Evolutionary conservation across 345 rosid species (phyloP).

Genomic region (Boechera divaricarpa): DNA sequence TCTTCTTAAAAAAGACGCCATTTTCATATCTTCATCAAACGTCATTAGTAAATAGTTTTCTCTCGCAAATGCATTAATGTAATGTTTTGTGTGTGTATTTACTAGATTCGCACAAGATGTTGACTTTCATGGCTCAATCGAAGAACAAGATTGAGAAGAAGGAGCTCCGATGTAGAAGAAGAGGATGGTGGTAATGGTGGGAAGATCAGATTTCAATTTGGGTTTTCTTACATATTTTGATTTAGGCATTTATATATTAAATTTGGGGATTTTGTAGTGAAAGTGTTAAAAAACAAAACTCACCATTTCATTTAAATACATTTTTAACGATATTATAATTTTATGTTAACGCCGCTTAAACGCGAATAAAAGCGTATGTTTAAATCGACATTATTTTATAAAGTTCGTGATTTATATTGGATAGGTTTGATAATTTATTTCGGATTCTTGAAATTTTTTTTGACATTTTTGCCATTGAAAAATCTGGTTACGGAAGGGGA

Average conservation of each 20-base stretch:
- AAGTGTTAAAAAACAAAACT: no score
- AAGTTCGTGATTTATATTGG: no score
- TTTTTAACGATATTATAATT: no score
- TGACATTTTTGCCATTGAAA: not conserved
- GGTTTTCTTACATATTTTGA: no score
- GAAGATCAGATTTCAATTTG: slow-evolving; percentile 65
- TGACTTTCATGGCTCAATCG: slow-evolving; percentile 40
- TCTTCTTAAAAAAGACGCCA: slow-evolving; percentile 35
- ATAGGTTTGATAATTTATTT: no score
- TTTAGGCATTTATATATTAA: no score
- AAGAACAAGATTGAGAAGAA: slow-evolving; percentile 30
- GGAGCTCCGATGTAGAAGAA: slow-evolving; percentile 18
- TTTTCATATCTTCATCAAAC: slow-evolving; percentile 42
- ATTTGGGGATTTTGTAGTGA: no score
- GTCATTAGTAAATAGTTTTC: slow-evolving; percentile 17
- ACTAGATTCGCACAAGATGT: slow-evolving; percentile 37
- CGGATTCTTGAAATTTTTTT: no score
- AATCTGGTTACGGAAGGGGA: not conserved
- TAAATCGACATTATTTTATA: no score
- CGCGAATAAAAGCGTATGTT: no score
- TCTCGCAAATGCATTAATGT: not conserved
- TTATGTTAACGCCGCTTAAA: no score
- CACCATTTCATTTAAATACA: no score
- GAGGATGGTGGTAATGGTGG: slow-evolving; percentile 26
- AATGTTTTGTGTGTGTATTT: not conserved